These are phyloP conservation scores for Hypoxylon fuscum DNA, from an alignment of 495 filamentous ascomycete species.

Conservation along the genomic window DNA sequence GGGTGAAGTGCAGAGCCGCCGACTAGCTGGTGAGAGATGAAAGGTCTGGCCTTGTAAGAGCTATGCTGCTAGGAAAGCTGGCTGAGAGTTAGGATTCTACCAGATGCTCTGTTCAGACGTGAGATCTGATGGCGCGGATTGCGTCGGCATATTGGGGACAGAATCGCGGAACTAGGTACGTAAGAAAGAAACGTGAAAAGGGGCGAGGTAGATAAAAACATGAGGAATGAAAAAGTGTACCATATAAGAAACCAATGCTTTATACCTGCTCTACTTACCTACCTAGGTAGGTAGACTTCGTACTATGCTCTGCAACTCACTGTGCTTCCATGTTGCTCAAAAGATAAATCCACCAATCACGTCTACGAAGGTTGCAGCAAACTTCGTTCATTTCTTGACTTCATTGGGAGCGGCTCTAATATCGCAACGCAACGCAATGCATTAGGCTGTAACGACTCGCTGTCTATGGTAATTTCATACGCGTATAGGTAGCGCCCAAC, in stretches of 20 bases:
- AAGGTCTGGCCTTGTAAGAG: not conserved
- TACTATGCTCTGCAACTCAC: too few species aligned
- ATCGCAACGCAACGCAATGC: slow-evolving; percentile 1
- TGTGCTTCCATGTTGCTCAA: too few species aligned
- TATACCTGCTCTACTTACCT: not conserved
- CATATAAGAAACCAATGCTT: not conserved
- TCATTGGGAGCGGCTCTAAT: not conserved
- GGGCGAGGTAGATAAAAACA: slow-evolving; percentile 7
- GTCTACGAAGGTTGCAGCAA: too few species aligned
- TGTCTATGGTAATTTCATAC: not conserved
- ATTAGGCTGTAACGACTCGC: not conserved
- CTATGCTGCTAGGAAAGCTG: not conserved
- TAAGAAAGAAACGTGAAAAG: slow-evolving; percentile 3
- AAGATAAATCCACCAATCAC: not conserved
- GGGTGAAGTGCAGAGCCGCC: slow-evolving; percentile 87
- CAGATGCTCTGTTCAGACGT: not conserved
- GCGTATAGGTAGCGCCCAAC: too few species aligned
- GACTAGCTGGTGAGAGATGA: slow-evolving; percentile 80
- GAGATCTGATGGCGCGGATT: not conserved
- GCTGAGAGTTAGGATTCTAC: not conserved
- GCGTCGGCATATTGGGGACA: not conserved
- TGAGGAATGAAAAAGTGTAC: slow-evolving; percentile 19
- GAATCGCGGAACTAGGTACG: not conserved
- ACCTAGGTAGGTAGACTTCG: too few species aligned
- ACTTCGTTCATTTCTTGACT: not conserved